Percentiles rank a stretch among this genome's conserved stretches.
These are phyloP conservation scores for Santalum album DNA, from an alignment of 164 flowering plant species.

Conservation along the genomic window DNA sequence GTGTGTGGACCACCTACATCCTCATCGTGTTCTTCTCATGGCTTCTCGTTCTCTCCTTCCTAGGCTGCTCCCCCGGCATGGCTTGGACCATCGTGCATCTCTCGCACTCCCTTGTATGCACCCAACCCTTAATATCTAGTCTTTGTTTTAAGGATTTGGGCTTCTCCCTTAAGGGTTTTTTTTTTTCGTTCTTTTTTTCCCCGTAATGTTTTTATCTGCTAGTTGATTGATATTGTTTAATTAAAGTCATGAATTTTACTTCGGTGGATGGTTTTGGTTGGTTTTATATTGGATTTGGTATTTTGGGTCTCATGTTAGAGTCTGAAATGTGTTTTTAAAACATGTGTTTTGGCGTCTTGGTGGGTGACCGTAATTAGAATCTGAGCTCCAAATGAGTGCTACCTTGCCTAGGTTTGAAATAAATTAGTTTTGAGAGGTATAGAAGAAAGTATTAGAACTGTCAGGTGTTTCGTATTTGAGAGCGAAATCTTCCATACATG, in stretches of 20 bases:
- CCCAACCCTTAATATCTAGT: too few species aligned
- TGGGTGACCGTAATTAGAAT: too few species aligned
- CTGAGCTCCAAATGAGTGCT: too few species aligned
- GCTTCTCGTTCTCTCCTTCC: slow-evolving; percentile 48
- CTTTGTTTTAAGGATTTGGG: neutral
- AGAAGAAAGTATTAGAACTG: too few species aligned
- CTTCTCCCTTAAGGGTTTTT: neutral
- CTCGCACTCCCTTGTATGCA: slow-evolving; percentile 42
- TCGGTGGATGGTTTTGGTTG: neutral
- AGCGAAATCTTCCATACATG: too few species aligned
- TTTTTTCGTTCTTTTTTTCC: neutral
- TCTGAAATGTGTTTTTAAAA: too few species aligned
- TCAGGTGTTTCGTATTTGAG: too few species aligned
- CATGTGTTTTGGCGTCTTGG: too few species aligned
- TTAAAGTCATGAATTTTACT: neutral
- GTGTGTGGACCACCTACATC: slow-evolving; percentile 67
- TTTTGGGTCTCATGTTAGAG: too few species aligned
- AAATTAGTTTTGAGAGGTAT: too few species aligned
- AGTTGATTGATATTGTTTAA: neutral
- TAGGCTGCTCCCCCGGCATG: slow-evolving; percentile 61
- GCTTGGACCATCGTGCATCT: slow-evolving; percentile 73
- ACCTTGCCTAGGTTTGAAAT: too few species aligned
- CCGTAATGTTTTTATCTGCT: neutral
- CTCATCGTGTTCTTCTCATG: slow-evolving; percentile 58
- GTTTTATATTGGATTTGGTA: neutral